Conservation (phyloP, 208 protist genomes). For the Leishmania braziliensis region DNA sequence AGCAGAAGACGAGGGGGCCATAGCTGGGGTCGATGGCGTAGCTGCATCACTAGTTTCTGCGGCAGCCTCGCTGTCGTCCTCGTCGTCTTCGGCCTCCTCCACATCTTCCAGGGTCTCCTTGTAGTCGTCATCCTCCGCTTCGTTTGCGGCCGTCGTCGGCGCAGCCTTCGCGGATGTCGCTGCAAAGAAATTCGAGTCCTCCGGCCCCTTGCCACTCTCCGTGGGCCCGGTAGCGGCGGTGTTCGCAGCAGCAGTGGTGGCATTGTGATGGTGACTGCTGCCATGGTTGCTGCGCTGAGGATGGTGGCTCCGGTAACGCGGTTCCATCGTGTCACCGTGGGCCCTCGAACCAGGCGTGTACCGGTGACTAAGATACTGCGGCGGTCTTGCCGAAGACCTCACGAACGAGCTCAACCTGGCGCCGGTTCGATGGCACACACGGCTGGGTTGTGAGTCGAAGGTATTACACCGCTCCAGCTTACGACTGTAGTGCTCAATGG, state of each 20-base stretch:
- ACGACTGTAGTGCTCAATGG: slow-evolving; percentile 69
- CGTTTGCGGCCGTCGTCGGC: neutral
- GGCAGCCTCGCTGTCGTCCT: slow-evolving; percentile 10
- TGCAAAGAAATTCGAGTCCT: neutral
- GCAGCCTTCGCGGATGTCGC: slow-evolving; percentile 10
- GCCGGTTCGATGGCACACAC: neutral
- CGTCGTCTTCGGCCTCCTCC: slow-evolving; percentile 28
- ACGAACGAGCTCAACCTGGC: neutral
- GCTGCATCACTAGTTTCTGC: neutral
- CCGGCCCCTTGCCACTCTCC: slow-evolving; percentile 2
- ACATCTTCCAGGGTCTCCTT: slow-evolving; percentile 29
- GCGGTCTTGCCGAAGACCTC: neutral
- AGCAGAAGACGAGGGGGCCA: neutral
- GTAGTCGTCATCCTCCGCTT: slow-evolving; percentile 28
- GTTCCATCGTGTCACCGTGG: neutral
- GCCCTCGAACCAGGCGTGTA: neutral
- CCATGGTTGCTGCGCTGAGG: neutral
- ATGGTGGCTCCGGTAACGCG: neutral
- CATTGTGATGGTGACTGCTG: neutral
- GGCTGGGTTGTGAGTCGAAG: neutral
- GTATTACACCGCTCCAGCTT: neutral
- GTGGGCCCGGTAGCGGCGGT: neutral
- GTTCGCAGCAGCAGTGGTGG: neutral
- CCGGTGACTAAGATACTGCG: slow-evolving; percentile 13
- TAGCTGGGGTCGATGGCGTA: neutral